Evolutionary conservation across 2,329 filamentous ascomycete genomes (phyloP).

Genomic region (Cordyceps cateniannulata): DNA sequence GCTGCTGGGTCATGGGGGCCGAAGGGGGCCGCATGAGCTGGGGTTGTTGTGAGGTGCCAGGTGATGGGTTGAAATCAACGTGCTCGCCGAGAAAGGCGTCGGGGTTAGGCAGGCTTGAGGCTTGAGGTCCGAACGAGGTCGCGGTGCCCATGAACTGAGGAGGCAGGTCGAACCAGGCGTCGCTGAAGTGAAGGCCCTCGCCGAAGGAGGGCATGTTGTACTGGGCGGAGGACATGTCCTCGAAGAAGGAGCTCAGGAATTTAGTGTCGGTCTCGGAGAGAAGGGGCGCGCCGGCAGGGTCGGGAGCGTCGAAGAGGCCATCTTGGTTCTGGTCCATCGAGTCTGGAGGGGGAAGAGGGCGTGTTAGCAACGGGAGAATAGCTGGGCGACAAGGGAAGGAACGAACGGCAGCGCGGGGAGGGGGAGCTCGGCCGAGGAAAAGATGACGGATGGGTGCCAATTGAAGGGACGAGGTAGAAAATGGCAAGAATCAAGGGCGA

Average conservation of each 20-base stretch:
- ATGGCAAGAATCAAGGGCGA: constrained; percentile 13
- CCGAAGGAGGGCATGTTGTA: constrained; percentile 44
- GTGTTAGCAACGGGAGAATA: constrained; percentile 10
- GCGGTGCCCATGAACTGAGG: constrained; percentile 60
- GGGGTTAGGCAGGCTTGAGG: constrained; percentile 16
- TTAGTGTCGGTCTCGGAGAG: constrained; percentile 57
- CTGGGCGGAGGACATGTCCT: constrained; percentile 44
- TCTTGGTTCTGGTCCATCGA: constrained; percentile 38
- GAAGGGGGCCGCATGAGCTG: constrained; percentile 31
- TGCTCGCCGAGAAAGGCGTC: constrained; percentile 17
- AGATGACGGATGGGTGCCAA: not conserved
- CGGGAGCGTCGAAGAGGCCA: constrained; percentile 48
- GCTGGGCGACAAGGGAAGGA: not conserved
- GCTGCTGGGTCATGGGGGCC: constrained; percentile 21
- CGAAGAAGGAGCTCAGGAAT: constrained; percentile 52
- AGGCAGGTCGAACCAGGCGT: constrained; percentile 52
- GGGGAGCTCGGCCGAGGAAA: not conserved
- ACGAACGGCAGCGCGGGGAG: not conserved
- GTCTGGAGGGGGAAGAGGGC: constrained; percentile 27
- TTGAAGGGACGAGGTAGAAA: not conserved
- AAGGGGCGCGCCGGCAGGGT: constrained; percentile 58
- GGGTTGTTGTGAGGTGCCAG: not conserved
- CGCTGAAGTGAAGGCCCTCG: constrained; percentile 43
- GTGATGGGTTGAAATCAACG: not conserved
- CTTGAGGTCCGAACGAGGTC: constrained; percentile 54